Base-by-base conservation (phyloP, 129 eudicot species). In the Pulicaria dysenterica region DNA sequence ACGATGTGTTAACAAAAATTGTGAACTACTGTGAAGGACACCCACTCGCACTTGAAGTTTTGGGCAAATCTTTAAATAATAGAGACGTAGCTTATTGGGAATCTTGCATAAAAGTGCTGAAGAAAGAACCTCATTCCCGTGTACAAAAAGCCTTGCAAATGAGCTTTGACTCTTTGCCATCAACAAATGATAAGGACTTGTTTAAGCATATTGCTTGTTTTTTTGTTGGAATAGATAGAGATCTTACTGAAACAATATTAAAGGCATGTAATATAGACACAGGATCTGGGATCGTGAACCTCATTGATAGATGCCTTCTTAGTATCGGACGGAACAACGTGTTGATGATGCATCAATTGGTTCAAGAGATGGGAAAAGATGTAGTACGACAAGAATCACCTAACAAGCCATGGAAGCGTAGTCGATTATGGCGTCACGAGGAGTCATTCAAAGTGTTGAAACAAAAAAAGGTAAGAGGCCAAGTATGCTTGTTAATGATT, bases 1-100 rank as follows among this genome's bases (percentile, higher is more conserved):
- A 24, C 15, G 38, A 60, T 6, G 65, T 50, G 0, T 64, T 61
- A 19, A 16, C 6, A 15, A 13, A 47, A 14, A 13, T 79, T 9
- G 61, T 79, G 24, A 3, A 56, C 6, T 70, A 63, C 5, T 79
- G 83, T 72, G 47, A 17, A 3, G 83, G 83, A 71, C 72, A 53
- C 46, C 83, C 83, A 8, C 53, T 78, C 50, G 65, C 77, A 40
- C 76, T 77, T 10, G 49, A 70, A 59, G 81, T 77, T 61, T 61
- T 71, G 68, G 82, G 82, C 48, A 40, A 50, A 37, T 50, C 64
- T 9, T 48, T 77, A 3, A 37, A 34, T 38, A 54, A 63, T 0
- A 4, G 42, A 45, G 42, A 77, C 42, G 49, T 53, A 60, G 7
- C 61, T 11, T 15, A 47, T 5, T 37, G 71, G 83, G 74, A 64